Evolutionary conservation across 1,139 yeast genomes (phyloP), one percentile per base, ranked within the genome.

Genomic region (Candida anutae): DNA sequence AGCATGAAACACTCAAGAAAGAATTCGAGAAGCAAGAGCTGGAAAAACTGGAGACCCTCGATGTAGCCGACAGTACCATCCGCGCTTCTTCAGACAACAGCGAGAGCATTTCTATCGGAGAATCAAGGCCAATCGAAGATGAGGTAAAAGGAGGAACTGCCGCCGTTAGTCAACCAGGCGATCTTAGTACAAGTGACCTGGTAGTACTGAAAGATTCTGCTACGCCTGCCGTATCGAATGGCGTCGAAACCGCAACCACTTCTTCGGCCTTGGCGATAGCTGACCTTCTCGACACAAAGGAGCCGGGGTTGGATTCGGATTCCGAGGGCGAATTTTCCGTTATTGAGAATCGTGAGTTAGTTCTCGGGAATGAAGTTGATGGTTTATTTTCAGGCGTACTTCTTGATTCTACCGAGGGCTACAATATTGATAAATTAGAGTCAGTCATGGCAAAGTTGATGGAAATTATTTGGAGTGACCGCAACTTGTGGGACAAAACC

Each of bases 381-480:
- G 39, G 36, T 21, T 21, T 26, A 16, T 31, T 45, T 35, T 22
- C 48, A 33, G 36, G 36, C 8, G 50, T 64, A 8, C 37, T 66
- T 29, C 47, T 58, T 9, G 50, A 47, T 13, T 37, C 48, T 15
- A 73, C 94, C 0, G 61, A 56, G 10, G 62, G 61, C 13, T 65
- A 62, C 37, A 70, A 75, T 3, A 64, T 90, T n/a, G 94, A 83
- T 33, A 62, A 68, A 34, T 59, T 90, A 22, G 96, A 90, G 53
- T 72, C 72, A 27, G 53, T 79, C 10, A 79, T 80, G 61, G 77
- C 97, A 4, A 63, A 68, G 26, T 50, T 87, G 27, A 74, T 83
- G 61, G 90, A 82, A 28, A 62, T 77, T 10, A 66, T 83, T 3
- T 90, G 96, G 95, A 55, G 61, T 8, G 72, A 74, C 37, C 65